These are phyloP conservation scores for Amphichorda felina DNA, from an alignment of 2,329 filamentous ascomycete species.

Conservation along the genomic window DNA sequence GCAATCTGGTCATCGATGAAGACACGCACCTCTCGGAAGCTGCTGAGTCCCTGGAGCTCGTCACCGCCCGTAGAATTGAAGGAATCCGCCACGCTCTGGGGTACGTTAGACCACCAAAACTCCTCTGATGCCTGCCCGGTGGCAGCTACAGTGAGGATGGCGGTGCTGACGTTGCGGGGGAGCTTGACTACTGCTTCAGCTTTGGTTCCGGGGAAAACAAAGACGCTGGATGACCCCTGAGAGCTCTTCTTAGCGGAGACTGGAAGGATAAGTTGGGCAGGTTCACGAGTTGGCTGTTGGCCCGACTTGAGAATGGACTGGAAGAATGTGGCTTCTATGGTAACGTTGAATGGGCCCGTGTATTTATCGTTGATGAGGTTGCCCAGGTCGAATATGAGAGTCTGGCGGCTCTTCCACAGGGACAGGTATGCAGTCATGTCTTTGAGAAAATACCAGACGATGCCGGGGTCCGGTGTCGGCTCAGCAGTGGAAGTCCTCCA, in stretches of 20 bases:
- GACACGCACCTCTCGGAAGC: conserved; percentile 70
- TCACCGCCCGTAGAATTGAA: conserved; percentile 44
- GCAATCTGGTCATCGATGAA: conserved; percentile 61
- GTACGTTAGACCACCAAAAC: conserved; percentile 77
- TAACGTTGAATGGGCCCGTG: conserved; percentile 63
- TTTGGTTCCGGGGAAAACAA: conserved; percentile 50
- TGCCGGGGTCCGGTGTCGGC: conserved; percentile 52
- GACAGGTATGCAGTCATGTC: conserved; percentile 63
- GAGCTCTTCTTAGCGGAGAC: conserved; percentile 43
- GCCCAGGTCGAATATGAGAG: conserved; percentile 67
- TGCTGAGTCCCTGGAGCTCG: conserved; percentile 52
- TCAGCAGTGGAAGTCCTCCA: conserved; percentile 77
- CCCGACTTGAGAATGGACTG: not conserved
- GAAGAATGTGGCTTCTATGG: conserved; percentile 56
- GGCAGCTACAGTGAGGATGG: conserved; percentile 64
- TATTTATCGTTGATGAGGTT: conserved; percentile 61
- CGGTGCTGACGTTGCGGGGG: conserved; percentile 54
- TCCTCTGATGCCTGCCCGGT: conserved; percentile 68
- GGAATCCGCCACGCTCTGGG: conserved; percentile 43
- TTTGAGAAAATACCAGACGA: conserved; percentile 66
- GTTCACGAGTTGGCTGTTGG: conserved; percentile 7
- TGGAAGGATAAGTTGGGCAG: conserved; percentile 57
- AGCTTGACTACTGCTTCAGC: conserved; percentile 49
- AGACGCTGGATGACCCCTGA: conserved; percentile 48
- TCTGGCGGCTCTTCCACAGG: conserved; percentile 59